Evolutionary conservation across 805 yeast genomes (phyloP).

Genomic region (Zygoascus flipseniorum): DNA sequence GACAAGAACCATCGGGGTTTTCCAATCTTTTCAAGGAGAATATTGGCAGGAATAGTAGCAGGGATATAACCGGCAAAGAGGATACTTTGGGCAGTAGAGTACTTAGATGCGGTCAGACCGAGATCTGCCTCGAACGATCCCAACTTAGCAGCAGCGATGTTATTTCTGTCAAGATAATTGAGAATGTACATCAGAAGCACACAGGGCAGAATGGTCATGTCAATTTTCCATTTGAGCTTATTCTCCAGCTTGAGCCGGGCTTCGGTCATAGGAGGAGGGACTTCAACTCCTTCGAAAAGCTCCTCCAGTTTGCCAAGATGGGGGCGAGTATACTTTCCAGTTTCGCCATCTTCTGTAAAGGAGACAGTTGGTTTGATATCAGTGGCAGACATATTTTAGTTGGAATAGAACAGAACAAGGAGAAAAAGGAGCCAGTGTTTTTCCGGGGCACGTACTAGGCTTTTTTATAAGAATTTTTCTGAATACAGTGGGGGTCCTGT

Average conservation of each 20-base stretch:
- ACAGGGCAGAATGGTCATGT: slow-evolving; percentile 44
- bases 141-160: slow-evolving; percentile 48
- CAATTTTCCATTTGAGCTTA: slow-evolving; percentile 43
- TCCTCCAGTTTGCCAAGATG: slow-evolving; percentile 11
- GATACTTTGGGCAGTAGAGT: slow-evolving; percentile 51
- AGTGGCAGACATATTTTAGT: background rate
- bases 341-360: background rate
- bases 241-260: slow-evolving; percentile 38
- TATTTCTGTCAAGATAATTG: slow-evolving; percentile 51
- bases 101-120: slow-evolving; percentile 45
- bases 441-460: background rate
- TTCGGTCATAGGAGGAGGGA: slow-evolving; percentile 25
- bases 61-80: slow-evolving; percentile 45
- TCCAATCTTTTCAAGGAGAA: slow-evolving; percentile 54
- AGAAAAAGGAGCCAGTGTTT: background rate
- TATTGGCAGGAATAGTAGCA: slow-evolving; percentile 64
- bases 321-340: slow-evolving; percentile 5
- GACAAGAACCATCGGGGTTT: slow-evolving; percentile 57
- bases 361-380: background rate
- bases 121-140: slow-evolving; percentile 48
- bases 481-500: background rate
- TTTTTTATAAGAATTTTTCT: background rate
- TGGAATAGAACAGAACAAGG: background rate
- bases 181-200: slow-evolving; percentile 54
- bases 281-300: slow-evolving; percentile 16